These are phyloP conservation scores for Fusarium chuoi DNA, from an alignment of 2,329 filamentous ascomycete genomes.

Conservation along the genomic window DNA sequence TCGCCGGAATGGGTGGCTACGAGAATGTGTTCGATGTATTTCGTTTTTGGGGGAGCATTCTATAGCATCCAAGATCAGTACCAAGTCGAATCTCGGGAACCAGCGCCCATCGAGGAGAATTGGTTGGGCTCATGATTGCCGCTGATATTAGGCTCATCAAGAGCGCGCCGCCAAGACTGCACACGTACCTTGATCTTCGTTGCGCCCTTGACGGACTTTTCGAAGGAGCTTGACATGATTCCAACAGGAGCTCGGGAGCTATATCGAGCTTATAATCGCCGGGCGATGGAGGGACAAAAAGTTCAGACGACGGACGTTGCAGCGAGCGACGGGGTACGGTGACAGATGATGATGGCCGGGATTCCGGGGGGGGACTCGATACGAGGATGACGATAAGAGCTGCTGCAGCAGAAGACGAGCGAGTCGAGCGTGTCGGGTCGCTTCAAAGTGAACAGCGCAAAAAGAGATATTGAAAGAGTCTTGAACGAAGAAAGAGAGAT, in stretches of 20 bases:
- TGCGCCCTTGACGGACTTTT: conserved; percentile 98
- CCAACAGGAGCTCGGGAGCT: conserved; percentile 27
- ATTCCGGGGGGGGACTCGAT: conserved; percentile 10
- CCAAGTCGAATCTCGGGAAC: background rate
- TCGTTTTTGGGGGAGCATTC: conserved; percentile 96
- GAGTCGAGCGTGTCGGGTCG: conserved; percentile 6
- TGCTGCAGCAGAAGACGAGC: background rate
- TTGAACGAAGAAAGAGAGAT: conserved; percentile 36
- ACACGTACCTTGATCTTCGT: conserved; percentile 89
- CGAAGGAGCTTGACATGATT: conserved; percentile 86
- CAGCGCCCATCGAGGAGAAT: background rate
- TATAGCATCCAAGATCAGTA: conserved; percentile 49
- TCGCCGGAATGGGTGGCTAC: conserved; percentile 95
- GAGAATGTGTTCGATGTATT: conserved; percentile 98
- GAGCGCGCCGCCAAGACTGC: background rate
- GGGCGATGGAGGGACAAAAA: conserved; percentile 16
- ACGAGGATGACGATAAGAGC: conserved; percentile 15
- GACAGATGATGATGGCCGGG: conserved; percentile 27
- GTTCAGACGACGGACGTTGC: conserved; percentile 27
- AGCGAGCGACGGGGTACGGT: conserved; percentile 35
- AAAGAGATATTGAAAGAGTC: conserved; percentile 14
- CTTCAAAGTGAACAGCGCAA: conserved; percentile 41
- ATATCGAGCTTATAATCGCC: conserved; percentile 11
- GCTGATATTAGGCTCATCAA: background rate
- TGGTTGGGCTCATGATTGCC: conserved; percentile 1